Evolutionary conservation across 169 alveolate species (phyloP).

Genomic region (Plasmodium cynomolgi): DNA sequence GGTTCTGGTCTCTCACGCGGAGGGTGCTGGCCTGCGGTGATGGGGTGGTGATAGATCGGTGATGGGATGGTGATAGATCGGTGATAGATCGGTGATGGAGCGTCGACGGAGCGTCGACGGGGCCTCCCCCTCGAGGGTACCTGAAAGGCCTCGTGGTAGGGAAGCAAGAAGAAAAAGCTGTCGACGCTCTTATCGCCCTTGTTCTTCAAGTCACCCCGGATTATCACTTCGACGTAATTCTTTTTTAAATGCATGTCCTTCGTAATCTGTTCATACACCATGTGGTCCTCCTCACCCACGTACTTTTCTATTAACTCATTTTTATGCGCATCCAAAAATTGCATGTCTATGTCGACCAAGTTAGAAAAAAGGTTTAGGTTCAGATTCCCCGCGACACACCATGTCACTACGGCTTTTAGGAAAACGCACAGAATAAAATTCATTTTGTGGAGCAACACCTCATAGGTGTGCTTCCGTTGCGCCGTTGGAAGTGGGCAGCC

Average conservation of each 20-base stretch:
- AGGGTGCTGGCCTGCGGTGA: constrained; percentile 16
- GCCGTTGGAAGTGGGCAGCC: not conserved
- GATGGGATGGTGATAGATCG: no score
- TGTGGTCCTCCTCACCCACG: not conserved
- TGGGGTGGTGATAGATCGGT: not conserved
- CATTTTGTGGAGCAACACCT: constrained; percentile 6
- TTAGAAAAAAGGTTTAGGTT: constrained; percentile 2
- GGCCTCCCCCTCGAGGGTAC: not conserved
- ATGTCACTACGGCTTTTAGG: not conserved
- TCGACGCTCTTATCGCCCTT: not conserved
- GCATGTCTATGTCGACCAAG: constrained; percentile 14
- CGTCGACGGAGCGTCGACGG: not conserved
- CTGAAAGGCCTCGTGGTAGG: constrained; percentile 73
- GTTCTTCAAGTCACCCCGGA: constrained; percentile 46
- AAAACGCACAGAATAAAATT: constrained; percentile 1
- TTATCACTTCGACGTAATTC: constrained; percentile 25
- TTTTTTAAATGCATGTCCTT: constrained; percentile 44
- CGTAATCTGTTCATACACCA: constrained; percentile 38
- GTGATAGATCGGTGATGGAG: not conserved
- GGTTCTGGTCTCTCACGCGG: constrained; percentile 30
- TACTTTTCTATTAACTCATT: constrained; percentile 29
- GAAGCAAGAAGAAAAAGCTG: constrained; percentile 33
- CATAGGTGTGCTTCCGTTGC: not conserved
- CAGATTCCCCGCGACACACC: constrained; percentile 13
- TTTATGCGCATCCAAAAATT: constrained; percentile 19